Evolutionary conservation across 2,329 filamentous ascomycete species (phyloP).

Genomic region (Penicillium sp.): DNA sequence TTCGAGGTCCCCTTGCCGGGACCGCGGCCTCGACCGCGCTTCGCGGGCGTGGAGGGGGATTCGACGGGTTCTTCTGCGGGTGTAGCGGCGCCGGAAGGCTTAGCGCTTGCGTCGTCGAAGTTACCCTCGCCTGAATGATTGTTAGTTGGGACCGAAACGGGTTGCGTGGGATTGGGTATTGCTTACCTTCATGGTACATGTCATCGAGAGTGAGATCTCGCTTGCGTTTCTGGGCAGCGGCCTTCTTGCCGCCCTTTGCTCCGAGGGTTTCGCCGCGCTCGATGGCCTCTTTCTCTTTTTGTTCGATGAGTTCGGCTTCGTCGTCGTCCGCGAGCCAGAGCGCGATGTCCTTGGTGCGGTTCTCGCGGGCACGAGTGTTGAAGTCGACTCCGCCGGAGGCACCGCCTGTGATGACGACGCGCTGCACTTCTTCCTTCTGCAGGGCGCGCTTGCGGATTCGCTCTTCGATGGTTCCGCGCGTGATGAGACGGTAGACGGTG

Average conservation of each 20-base stretch:
- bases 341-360: conserved; percentile 95
- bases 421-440: conserved; percentile 98
- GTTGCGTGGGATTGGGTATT: background rate
- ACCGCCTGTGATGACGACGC: conserved; percentile 91
- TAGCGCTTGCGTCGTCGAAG: conserved; percentile 83
- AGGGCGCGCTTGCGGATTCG: conserved; percentile 94
- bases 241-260: conserved; percentile 63
- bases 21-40: conserved; percentile 61
- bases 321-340: conserved; percentile 99
- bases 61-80: conserved; percentile 63
- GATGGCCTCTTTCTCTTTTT: conserved; percentile 83
- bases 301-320: conserved; percentile 89
- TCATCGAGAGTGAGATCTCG: conserved; percentile 75
- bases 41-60: conserved; percentile 45
- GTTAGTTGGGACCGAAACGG: conserved; percentile 6
- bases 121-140: conserved; percentile 77
- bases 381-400: conserved; percentile 86
- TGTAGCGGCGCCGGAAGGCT: conserved; percentile 82
- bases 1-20: conserved; percentile 59
- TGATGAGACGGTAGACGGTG: conserved; percentile 96
- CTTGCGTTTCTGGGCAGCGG: conserved; percentile 57
- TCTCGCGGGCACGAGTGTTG: conserved; percentile 87
- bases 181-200: conserved; percentile 98
- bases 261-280: conserved; percentile 66
- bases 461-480: conserved; percentile 94